phyloP scores from a whole-genome alignment of 192 early-diverging fungal species.

The Diversispora eburnea region DNA sequence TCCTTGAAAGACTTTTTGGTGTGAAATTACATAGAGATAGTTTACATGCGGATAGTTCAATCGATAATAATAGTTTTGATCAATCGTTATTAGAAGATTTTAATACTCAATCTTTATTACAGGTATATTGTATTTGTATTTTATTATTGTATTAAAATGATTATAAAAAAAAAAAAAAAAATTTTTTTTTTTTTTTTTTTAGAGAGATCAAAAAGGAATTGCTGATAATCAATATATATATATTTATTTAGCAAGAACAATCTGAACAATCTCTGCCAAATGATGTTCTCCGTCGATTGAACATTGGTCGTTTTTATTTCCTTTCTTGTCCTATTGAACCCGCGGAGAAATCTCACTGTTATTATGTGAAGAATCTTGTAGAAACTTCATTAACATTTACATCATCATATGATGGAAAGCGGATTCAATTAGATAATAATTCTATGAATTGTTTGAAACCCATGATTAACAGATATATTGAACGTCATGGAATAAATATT shows the following conservation, averaged over 20 bases:
- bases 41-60: not conserved
- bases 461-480: slow-evolving; percentile 12
- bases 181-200: no score
- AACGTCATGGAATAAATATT: not conserved
- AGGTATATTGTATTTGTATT: not conserved
- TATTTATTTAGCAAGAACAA: not conserved
- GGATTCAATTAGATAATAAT: not conserved
- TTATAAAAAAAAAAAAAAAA: no score
- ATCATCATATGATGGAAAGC: slow-evolving; percentile 13
- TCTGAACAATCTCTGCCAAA: not conserved
- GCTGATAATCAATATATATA: no score
- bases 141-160: no score
- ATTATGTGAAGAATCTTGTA: slow-evolving; percentile 1
- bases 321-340: not conserved
- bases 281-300: not conserved
- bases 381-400: not conserved
- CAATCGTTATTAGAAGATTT: not conserved
- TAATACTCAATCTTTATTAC: not conserved
- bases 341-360: not conserved
- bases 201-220: no score
- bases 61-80: not conserved
- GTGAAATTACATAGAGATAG: slow-evolving; percentile 11
- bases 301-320: slow-evolving; percentile 15
- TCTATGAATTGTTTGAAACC: slow-evolving; percentile 1
- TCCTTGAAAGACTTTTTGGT: slow-evolving; percentile 16